Conservation (phyloP, 768 basidiomycete genomes). For the Phaeotremella skinneri region DNA sequence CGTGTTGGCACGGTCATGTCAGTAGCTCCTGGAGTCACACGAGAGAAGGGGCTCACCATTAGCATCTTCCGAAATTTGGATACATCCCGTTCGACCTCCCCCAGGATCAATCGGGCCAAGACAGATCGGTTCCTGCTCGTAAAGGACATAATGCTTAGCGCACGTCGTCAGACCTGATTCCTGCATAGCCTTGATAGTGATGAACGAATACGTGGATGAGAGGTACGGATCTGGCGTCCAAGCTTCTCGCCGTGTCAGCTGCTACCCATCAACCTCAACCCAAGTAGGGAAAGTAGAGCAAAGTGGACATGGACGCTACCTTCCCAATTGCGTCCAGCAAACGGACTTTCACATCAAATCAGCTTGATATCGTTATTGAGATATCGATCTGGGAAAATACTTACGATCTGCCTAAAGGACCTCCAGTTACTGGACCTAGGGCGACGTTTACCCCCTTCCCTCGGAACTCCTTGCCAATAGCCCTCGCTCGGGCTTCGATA, state of each 20-base stretch:
- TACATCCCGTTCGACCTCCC: constrained; percentile 35
- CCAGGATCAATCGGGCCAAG: constrained; percentile 26
- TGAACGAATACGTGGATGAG: constrained; percentile 38
- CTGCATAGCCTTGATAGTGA: constrained; percentile 43
- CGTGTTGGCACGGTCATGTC: neutral
- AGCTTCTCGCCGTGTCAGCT: constrained; percentile 27
- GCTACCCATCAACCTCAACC: constrained; percentile 31
- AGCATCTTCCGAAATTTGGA: constrained; percentile 29
- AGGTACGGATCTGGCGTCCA: constrained; percentile 46
- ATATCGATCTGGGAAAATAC: constrained; percentile 1
- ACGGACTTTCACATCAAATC: constrained; percentile 28
- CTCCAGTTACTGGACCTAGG: constrained; percentile 54
- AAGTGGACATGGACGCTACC: constrained; percentile 24
- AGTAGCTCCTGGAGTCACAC: neutral
- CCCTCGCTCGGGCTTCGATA: constrained; percentile 70
- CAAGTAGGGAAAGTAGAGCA: constrained; percentile 6
- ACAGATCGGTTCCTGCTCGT: constrained; percentile 49
- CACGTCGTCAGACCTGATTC: constrained; percentile 36
- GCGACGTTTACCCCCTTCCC: constrained; percentile 80
- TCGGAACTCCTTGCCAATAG: constrained; percentile 77
- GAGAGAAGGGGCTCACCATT: constrained; percentile 29
- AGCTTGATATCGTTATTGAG: constrained; percentile 3
- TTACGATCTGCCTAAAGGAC: constrained; percentile 46
- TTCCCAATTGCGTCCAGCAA: constrained; percentile 48
- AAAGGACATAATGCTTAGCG: constrained; percentile 49